These are phyloP conservation scores for Plasmopara muralis DNA, from an alignment of 352 stramenopile genomes.

Conservation along the genomic window DNA sequence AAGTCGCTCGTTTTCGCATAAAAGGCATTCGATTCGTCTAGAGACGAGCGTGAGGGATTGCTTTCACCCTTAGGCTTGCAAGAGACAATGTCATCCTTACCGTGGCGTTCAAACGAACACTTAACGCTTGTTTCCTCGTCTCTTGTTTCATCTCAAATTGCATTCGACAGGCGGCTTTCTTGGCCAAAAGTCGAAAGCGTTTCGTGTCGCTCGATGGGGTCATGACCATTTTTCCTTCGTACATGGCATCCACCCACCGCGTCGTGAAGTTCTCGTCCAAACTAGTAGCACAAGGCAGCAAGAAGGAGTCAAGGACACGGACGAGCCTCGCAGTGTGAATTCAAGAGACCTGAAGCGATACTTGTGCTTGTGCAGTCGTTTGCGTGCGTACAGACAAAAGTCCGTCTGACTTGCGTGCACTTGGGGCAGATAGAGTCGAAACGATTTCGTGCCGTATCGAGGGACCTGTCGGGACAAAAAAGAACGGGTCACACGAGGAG, in stretches of 20 bases:
- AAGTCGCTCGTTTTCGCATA: conserved; percentile 33
- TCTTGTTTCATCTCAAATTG: conserved; percentile 71
- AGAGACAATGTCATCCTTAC: conserved; percentile 7
- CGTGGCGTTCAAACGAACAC: conserved; percentile 50
- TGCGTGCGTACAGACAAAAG: conserved; percentile 72
- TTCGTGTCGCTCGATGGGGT: conserved; percentile 36
- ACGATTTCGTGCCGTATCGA: conserved; percentile 64
- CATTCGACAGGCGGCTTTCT: conserved; percentile 37
- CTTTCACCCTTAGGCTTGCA: too few species aligned
- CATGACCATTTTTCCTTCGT: conserved; percentile 57
- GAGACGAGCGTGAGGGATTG: neutral
- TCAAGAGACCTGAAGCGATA: conserved; percentile 55
- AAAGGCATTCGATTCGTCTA: conserved; percentile 42
- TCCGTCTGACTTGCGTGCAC: conserved; percentile 62
- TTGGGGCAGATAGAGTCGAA: conserved; percentile 69
- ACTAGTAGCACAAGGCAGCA: conserved; percentile 10
- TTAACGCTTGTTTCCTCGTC: conserved; percentile 61
- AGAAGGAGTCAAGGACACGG: too few species aligned
- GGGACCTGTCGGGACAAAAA: conserved; percentile 15
- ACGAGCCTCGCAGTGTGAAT: too few species aligned
- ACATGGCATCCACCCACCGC: conserved; percentile 57
- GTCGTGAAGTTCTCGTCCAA: conserved; percentile 50
- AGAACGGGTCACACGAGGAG: too few species aligned
- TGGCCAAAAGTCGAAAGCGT: conserved; percentile 44
- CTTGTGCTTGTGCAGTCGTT: conserved; percentile 68